These are phyloP conservation scores for Drechslerella dactyloides DNA, from an alignment of 2,329 filamentous ascomycete genomes.

Conservation along the genomic window DNA sequence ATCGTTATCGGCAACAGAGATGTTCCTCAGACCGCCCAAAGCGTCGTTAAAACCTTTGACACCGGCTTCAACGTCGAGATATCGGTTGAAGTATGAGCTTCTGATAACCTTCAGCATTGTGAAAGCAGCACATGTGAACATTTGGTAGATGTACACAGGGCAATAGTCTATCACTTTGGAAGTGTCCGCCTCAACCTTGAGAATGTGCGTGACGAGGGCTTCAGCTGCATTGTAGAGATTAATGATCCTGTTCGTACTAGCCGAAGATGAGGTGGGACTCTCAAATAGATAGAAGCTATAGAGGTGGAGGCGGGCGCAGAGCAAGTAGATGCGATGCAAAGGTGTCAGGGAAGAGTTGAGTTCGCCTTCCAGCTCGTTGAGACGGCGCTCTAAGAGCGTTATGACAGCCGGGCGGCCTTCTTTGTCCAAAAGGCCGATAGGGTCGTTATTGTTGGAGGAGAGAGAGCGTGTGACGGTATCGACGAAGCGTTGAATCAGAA, in stretches of 20 bases:
- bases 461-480: slow-evolving; percentile 80
- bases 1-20: slow-evolving; percentile 78
- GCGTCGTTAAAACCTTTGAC: slow-evolving; percentile 74
- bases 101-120: slow-evolving; percentile 76
- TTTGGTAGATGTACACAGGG: slow-evolving; percentile 80
- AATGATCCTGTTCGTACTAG: slow-evolving; percentile 68
- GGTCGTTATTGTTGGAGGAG: slow-evolving; percentile 77
- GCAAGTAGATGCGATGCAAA: slow-evolving; percentile 70
- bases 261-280: slow-evolving; percentile 73
- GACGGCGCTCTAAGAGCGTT: slow-evolving; percentile 71
- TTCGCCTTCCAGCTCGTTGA: slow-evolving; percentile 68
- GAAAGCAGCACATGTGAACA: slow-evolving; percentile 81
- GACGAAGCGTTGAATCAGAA: slow-evolving; percentile 75
- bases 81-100: slow-evolving; percentile 74
- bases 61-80: slow-evolving; percentile 73
- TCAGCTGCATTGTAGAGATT: slow-evolving; percentile 75
- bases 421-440: slow-evolving; percentile 71
- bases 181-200: slow-evolving; percentile 64
- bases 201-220: slow-evolving; percentile 68
- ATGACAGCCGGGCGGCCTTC: slow-evolving; percentile 72
- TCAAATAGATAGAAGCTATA: slow-evolving; percentile 82
- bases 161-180: slow-evolving; percentile 69
- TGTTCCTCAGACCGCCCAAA: slow-evolving; percentile 72
- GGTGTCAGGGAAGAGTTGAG: slow-evolving; percentile 63
- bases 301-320: slow-evolving; percentile 75